Base-by-base conservation (phyloP, 108 stramenopile species). In the Cyclostephanos invisitatus region DNA sequence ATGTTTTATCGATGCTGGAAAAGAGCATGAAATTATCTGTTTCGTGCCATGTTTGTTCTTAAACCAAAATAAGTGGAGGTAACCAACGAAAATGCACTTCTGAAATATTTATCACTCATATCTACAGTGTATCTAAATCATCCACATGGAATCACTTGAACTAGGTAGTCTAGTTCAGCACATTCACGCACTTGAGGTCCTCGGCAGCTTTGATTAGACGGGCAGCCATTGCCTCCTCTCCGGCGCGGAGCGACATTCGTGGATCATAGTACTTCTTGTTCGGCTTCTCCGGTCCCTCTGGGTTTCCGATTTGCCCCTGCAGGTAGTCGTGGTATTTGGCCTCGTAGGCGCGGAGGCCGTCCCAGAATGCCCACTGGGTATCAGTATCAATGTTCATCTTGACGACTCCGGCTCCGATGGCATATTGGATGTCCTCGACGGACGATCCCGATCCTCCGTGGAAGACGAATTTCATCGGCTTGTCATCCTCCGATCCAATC, bases 211-310 rank as follows among this genome's bases (percentile, higher is more conserved):
- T 78, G 79, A 78, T 71, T 63, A 98, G 78, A 83, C 97, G 92
- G 15, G 83, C 93, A 44, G 90, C 90, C 93, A 96, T 98, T 70
- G 83, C 68, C 81, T 96, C 96, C 87, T 98, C 97, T 32, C 91
- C 96, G 25, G 93, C 82, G 58, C 97, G 83, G 72, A 98, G 83
- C 40, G 42, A 60, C 83, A 89, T 88, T 64, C 97, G 95, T 27
- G 97, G 97, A 84, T 98, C 97, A 84, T 98, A 98, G 87, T 96
- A 97, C 88, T 97, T 97, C 95, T 98, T 98, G 96, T 98, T 98
- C 70, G 97, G 97, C 90, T 96, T 97, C 67, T 96, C 95, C 15
- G 70, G 87, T 50, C 94, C 96, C 51, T 96, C 95, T 55, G 97
- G 96, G 90, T 98, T 98, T 70, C 97, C 97, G 54, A 98, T 98